Percentiles rank a stretch among this genome's conserved stretches.
These are phyloP conservation scores for Terfezia claveryi DNA, from an alignment of 495 filamentous ascomycete genomes.

Conservation along the genomic window DNA sequence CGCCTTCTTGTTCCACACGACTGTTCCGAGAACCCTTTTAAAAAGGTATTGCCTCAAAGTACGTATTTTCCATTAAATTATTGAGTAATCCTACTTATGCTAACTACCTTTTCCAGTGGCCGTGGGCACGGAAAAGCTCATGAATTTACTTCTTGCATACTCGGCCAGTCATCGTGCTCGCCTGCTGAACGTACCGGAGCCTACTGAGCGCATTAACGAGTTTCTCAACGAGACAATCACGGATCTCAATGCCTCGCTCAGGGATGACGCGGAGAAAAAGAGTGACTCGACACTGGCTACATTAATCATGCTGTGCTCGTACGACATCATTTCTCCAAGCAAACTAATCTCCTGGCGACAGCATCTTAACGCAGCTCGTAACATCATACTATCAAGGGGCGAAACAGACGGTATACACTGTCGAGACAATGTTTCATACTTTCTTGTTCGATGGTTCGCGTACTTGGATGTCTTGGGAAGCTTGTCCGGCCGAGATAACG, in stretches of 20 bases:
- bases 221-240: conserved; percentile 67
- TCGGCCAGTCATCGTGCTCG: conserved; percentile 64
- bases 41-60: conserved; percentile 45
- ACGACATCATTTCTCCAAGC: conserved; percentile 61
- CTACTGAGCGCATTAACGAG: conserved; percentile 50
- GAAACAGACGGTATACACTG: conserved; percentile 33
- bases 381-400: conserved; percentile 48
- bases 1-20: conserved; percentile 48
- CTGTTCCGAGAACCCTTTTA: conserved; percentile 46
- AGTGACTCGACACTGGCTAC: conserved; percentile 59
- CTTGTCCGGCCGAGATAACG: conserved; percentile 43
- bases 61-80: conserved; percentile 18
- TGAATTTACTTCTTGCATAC: conserved; percentile 61
- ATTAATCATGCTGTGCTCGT: conserved; percentile 65
- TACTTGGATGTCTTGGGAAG: conserved; percentile 67
- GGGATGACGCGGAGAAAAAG: conserved; percentile 34
- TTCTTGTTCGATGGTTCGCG: conserved; percentile 68
- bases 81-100: not conserved
- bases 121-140: conserved; percentile 40
- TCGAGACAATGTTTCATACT: conserved; percentile 47
- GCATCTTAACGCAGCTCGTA: conserved; percentile 53
- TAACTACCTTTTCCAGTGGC: conserved; percentile 30
- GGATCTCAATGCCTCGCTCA: conserved; percentile 43
- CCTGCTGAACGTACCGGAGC: conserved; percentile 51
- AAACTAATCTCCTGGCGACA: conserved; percentile 49